Evolutionary conservation across 139 green algal genomes (phyloP).

Genomic region (Desmodesmus armatus): DNA sequence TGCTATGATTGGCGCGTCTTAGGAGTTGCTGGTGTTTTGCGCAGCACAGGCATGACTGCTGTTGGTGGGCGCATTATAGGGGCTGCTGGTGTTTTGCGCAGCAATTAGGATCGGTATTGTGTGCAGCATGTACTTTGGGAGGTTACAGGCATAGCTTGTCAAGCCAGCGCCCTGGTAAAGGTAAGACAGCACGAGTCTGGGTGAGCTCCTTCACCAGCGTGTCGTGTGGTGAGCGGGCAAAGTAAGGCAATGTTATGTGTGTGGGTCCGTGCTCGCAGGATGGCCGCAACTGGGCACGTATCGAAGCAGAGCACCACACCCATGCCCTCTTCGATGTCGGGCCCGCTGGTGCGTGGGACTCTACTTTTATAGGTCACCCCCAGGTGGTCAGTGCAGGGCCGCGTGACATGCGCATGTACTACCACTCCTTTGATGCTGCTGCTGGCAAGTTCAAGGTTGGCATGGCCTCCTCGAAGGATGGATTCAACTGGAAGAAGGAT

Average conservation of each 20-base stretch:
- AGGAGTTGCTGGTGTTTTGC: too few species aligned
- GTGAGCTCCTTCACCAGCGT: not conserved
- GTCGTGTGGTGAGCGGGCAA: not conserved
- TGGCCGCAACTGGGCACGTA: conserved; percentile 94
- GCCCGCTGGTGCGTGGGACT: conserved; percentile 86
- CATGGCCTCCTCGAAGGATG: conserved; percentile 80
- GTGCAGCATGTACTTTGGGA: too few species aligned
- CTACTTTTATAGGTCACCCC: conserved; percentile 78
- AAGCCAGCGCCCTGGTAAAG: too few species aligned
- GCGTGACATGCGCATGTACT: conserved; percentile 92
- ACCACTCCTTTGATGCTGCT: conserved; percentile 78
- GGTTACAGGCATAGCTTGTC: too few species aligned
- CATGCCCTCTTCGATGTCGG: conserved; percentile 89
- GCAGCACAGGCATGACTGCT: too few species aligned
- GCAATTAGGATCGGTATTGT: too few species aligned
- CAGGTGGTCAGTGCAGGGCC: conserved; percentile 82
- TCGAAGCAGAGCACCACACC: conserved; percentile 96
- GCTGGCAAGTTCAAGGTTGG: conserved; percentile 66
- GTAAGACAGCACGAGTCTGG: not conserved
- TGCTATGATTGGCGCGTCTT: too few species aligned
- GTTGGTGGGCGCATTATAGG: too few species aligned
- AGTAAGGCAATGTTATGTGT: too few species aligned
- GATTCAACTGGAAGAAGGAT: conserved; percentile 80
- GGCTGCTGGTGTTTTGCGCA: too few species aligned
- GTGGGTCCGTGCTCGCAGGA: too few species aligned